Evolutionary conservation across 2,329 filamentous ascomycete genomes (phyloP), one percentile per base, ranked within the genome.

Genomic region (Apiospora saccharicola): DNA sequence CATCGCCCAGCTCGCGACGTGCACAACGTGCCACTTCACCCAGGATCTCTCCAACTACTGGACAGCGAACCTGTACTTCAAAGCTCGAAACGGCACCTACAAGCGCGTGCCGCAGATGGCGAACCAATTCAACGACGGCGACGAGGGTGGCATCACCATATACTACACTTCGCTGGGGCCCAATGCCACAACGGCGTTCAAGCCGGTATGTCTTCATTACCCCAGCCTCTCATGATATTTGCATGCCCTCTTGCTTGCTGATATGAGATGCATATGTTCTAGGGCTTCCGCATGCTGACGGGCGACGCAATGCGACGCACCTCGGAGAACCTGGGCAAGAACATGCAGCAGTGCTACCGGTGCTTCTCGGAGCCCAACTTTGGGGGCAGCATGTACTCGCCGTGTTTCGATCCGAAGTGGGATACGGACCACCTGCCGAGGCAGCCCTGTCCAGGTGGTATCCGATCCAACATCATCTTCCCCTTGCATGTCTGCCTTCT

Each of bases 41-140:
- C 79, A 83, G 68, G 80, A 82, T 73, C 74, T 79, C 68, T 77
- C 72, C 53, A 80, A 82, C 72, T 80, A 80, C 71, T 80, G 78
- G 78, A 80, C 79, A 7, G 77, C 79, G 1, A 81, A 79, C 71
- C 49, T 81, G 73, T 79, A 80, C 72, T 80, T 80, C 72, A 75
- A 76, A 64, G 79, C 77, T 44, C 76, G 73, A 10, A 78, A 77
- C 68, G 74, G 74, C 22, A 77, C 73, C 7, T 77, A 76, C 57
- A 76, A 74, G 71, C 74, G 75, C 10, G 74, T 77, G n/a, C 70
- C 72, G 14, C 74, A 76, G 41, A 74, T 80, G 74, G 75, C 76
- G 41, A 80, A 80, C 72, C 74, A 79, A n/a, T 51, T 70, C 44
- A 68, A 46, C 24, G 67, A 68, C 41, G 71, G 71, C 47, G 78